Evolutionary conservation across 768 basidiomycete genomes (phyloP).

Genomic region (Phaffia tasmanica): DNA sequence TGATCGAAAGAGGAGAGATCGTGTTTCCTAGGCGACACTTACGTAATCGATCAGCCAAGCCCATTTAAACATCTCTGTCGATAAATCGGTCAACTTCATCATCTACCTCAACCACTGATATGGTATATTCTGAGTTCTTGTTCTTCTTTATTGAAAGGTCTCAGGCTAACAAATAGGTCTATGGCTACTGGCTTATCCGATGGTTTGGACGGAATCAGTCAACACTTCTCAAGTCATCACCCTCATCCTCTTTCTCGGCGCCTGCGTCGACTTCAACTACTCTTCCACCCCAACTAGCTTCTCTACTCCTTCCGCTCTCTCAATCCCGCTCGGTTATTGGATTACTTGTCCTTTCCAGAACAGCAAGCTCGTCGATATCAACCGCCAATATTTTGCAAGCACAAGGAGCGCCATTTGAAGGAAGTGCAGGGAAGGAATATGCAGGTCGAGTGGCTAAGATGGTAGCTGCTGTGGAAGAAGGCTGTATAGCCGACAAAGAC

Average conservation of each 20-base stretch:
- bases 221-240: background rate
- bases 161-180: too few species aligned
- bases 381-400: conserved; percentile 55
- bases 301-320: conserved; percentile 15
- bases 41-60: too few species aligned
- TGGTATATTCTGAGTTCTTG: too few species aligned
- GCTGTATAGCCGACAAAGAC: conserved; percentile 55
- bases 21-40: too few species aligned
- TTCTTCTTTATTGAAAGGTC: too few species aligned
- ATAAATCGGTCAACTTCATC: too few species aligned
- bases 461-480: conserved; percentile 64
- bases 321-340: conserved; percentile 16
- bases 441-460: conserved; percentile 43
- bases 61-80: too few species aligned
- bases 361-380: background rate
- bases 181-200: too few species aligned
- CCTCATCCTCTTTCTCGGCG: background rate
- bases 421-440: conserved; percentile 34
- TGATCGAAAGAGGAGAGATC: too few species aligned
- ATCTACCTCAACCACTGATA: too few species aligned
- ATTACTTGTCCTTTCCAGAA: conserved; percentile 21
- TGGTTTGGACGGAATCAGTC: too few species aligned
- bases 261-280: background rate
- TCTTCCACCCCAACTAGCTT: conserved; percentile 16
- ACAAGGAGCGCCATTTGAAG: conserved; percentile 39